phyloP scores from a whole-genome alignment of 2,329 filamentous ascomycete genomes.

The Dothideomycetes sp. region DNA sequence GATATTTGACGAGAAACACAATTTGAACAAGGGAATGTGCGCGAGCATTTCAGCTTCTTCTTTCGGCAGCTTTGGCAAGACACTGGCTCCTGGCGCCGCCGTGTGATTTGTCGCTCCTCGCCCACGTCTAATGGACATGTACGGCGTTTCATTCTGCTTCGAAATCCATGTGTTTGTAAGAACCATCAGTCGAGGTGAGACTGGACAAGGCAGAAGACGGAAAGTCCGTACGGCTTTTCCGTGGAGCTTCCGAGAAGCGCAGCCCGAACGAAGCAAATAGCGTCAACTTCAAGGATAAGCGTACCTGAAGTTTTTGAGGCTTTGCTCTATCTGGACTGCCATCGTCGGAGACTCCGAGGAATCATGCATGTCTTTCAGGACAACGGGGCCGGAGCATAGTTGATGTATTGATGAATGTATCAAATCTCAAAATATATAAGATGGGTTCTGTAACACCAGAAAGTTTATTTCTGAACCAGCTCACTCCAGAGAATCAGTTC shows the following conservation, averaged over 20 bases:
- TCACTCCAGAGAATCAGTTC: no score
- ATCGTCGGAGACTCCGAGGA: no score
- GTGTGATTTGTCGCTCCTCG: slow-evolving; percentile 1
- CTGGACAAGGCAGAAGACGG: background rate
- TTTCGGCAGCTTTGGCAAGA: slow-evolving; percentile 20
- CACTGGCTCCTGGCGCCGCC: slow-evolving; percentile 21
- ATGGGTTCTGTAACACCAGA: no score
- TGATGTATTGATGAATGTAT: no score
- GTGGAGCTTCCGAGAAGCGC: background rate
- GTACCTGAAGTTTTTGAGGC: no score
- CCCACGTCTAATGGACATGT: background rate
- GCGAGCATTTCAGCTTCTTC: slow-evolving; percentile 19
- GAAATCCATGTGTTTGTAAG: background rate
- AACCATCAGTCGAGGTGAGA: background rate
- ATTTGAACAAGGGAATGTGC: slow-evolving; percentile 20
- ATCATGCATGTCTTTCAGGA: no score
- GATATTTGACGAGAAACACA: slow-evolving; percentile 17
- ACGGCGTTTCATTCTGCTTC: background rate
- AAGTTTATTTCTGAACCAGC: no score
- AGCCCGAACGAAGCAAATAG: background rate
- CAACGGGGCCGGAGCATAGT: no score
- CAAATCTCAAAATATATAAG: no score
- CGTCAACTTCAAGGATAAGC: background rate
- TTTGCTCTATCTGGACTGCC: no score
- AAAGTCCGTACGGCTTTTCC: background rate